phyloP scores from a whole-genome alignment of 2,329 filamentous ascomycete genomes.

The Hypoxylon sp. region DNA sequence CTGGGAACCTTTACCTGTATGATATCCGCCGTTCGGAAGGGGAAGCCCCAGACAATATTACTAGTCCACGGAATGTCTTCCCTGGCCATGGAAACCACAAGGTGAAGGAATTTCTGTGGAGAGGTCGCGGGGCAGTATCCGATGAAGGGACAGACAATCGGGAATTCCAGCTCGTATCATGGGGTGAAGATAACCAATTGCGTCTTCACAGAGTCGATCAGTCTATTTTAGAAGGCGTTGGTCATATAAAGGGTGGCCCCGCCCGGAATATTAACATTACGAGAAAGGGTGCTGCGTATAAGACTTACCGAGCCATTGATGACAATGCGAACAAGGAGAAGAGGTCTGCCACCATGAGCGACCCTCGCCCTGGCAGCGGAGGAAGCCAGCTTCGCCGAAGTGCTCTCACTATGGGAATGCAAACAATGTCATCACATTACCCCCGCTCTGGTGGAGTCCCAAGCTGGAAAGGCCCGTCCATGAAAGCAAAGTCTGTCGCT shows the following conservation, averaged over 20 bases:
- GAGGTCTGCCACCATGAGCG: constrained; percentile 73
- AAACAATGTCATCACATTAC: constrained; percentile 59
- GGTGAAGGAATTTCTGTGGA: constrained; percentile 94
- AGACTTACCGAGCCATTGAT: constrained; percentile 83
- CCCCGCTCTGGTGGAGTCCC: constrained; percentile 53
- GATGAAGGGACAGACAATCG: constrained; percentile 82
- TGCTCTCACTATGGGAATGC: constrained; percentile 62
- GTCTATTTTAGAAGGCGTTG: constrained; percentile 75
- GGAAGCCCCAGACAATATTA: constrained; percentile 61
- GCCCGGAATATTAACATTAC: constrained; percentile 80
- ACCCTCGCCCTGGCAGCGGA: constrained; percentile 65
- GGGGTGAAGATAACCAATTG: constrained; percentile 89
- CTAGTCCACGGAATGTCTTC: constrained; percentile 70
- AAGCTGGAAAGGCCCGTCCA: constrained; percentile 70
- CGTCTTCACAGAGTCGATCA: constrained; percentile 81
- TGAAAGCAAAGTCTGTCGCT: constrained; percentile 67
- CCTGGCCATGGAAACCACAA: constrained; percentile 74
- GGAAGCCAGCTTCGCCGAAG: constrained; percentile 61
- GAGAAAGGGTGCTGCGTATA: constrained; percentile 86
- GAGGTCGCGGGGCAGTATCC: constrained; percentile 77
- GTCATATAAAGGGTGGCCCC: constrained; percentile 78
- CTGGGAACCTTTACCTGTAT: constrained; percentile 87
- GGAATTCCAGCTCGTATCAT: constrained; percentile 93
- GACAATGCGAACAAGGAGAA: constrained; percentile 70
- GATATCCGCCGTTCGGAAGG: constrained; percentile 70